Evolutionary conservation across 208 protist species (phyloP).

Genomic region (Leishmania major): DNA sequence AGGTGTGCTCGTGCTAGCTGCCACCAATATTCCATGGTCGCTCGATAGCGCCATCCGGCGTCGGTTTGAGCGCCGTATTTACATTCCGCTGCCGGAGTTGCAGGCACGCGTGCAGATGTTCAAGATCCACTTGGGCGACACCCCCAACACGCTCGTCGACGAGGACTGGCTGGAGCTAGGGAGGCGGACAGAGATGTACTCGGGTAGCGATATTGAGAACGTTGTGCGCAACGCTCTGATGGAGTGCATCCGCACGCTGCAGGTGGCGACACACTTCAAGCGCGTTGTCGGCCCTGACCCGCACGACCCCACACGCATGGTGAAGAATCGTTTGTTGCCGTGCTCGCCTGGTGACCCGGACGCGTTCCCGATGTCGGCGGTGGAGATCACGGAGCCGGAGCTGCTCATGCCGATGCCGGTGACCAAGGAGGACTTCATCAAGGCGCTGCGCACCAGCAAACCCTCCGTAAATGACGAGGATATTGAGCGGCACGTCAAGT

Average conservation of each 20-base stretch:
- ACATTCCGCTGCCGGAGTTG: constrained; percentile 93
- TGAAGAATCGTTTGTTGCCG: constrained; percentile 88
- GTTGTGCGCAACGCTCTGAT: constrained; percentile 98
- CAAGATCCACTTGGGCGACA: constrained; percentile 96
- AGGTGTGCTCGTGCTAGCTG: constrained; percentile 91
- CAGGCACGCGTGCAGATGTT: constrained; percentile 92
- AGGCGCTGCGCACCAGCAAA: constrained; percentile 82
- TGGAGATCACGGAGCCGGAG: constrained; percentile 89
- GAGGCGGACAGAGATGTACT: constrained; percentile 92
- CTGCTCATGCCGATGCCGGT: constrained; percentile 92
- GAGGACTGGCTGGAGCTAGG: constrained; percentile 93
- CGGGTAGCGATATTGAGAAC: constrained; percentile 97
- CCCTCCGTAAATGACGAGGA: constrained; percentile 93
- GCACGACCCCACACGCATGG: constrained; percentile 68
- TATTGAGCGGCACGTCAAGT: constrained; percentile 93
- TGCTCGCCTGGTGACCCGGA: constrained; percentile 95
- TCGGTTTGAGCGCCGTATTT: constrained; percentile 93
- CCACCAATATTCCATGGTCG: constrained; percentile 92
- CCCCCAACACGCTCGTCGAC: constrained; percentile 84
- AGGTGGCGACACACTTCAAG: constrained; percentile 98
- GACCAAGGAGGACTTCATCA: constrained; percentile 93
- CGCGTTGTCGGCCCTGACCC: constrained; percentile 77
- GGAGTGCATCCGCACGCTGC: constrained; percentile 96
- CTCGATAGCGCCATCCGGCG: constrained; percentile 92
- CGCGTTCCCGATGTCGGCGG: constrained; percentile 93